phyloP scores from a whole-genome alignment of 1,139 yeast species.

The Suhomyces bolitotheri region DNA sequence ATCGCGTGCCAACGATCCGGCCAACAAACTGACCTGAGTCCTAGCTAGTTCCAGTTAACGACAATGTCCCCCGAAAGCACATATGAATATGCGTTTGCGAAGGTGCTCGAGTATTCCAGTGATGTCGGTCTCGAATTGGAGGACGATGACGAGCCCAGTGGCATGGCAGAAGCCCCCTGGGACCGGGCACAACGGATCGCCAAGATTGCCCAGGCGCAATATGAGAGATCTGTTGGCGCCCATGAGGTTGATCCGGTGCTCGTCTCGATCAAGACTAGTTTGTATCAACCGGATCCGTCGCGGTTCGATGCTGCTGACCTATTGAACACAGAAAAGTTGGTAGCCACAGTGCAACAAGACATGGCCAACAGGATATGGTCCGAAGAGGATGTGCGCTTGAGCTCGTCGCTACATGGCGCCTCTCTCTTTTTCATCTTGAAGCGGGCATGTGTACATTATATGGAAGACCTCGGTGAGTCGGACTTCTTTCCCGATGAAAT shows the following conservation, averaged over 20 bases:
- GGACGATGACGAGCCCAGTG: no score
- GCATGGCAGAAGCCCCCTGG: background rate
- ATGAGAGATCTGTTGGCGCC: background rate
- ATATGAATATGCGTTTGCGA: background rate
- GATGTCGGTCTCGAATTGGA: no score
- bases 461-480: no score
- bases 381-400: no score
- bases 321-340: slow-evolving; percentile 2
- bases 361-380: no score
- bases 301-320: background rate
- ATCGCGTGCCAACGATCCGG: no score
- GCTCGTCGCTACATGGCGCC: no score
- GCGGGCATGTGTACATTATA: no score
- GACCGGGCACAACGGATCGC: background rate
- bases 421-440: no score
- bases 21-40: no score
- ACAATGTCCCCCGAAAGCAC: background rate
- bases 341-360: background rate
- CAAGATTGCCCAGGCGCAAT: background rate
- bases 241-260: background rate
- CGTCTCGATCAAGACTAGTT: background rate
- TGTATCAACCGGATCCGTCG: slow-evolving; percentile 1
- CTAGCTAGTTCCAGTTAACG: no score
- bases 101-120: background rate
- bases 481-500: no score